Base-by-base conservation (phyloP, 2,329 filamentous ascomycete species). In the Hortaea sp. region DNA sequence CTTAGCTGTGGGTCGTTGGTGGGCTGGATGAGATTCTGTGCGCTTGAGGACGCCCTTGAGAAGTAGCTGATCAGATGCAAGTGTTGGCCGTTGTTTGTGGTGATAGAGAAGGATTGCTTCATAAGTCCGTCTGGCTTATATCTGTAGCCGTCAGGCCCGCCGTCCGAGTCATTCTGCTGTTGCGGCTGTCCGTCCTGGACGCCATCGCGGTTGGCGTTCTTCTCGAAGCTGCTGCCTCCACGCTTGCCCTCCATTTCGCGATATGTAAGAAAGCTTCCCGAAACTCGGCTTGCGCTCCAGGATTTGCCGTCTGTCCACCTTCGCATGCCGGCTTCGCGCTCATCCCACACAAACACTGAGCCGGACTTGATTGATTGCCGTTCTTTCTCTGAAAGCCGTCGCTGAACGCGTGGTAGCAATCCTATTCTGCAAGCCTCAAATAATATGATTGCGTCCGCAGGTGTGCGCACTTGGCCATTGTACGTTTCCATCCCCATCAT, bases 51-150 rank as follows among this genome's bases (percentile, higher is more conserved):
- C 29, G 86, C 85, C 46, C 89, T 79, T 3, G 88, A 85, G 67
- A 89, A 97, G 70, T 98, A 98, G 58, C 90, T 95, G 69, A 98
- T 98, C 43, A 98, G 77, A 69, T 98, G 92, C 1, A 98, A 80
- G 63, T 97, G 92, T 59, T 95, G 88, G 54, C 88, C 79, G 34
- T 76, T 82, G 1, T 85, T 88, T 1, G 92, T 97, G 20, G 89
- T 95, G 69, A 98, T 97, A 70, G 90, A 97, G 75, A 97, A 98
- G 0, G 92, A 97, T 69, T 98, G 92, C 77, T 98, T 98, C 88
- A 97, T 95, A 4, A 98, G 77, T 0, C 92, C 92, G 60, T 98
- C 92, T 7, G 84, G 86, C 74, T 95, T 98, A 70, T 95, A 95
- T 53, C 88, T 76, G 66, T 95, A 95, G 38, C 88, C 88, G 64